phyloP scores from a whole-genome alignment of 495 filamentous ascomycete genomes.

The Penicillium silybi region DNA sequence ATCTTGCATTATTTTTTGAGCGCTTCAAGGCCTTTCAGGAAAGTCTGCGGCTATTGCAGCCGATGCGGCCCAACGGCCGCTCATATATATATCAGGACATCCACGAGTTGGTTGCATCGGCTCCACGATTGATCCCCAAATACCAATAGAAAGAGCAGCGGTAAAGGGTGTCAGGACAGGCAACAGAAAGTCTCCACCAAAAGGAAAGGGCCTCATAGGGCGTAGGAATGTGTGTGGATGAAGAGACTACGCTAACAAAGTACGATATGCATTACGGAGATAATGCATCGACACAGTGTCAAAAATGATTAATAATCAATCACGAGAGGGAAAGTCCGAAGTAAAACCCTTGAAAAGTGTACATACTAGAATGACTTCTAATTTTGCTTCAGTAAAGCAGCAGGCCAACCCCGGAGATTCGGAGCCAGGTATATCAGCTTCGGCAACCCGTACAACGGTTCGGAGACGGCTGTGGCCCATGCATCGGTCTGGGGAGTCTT shows the following conservation, averaged over 20 bases:
- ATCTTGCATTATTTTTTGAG: too few species aligned
- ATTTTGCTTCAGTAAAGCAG: not conserved
- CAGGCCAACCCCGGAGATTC: not conserved
- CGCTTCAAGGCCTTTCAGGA: too few species aligned
- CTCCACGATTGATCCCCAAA: too few species aligned
- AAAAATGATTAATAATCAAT: not conserved
- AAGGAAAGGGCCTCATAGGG: not conserved
- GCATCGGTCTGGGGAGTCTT: not conserved
- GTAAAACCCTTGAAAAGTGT: not conserved
- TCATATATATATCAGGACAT: too few species aligned
- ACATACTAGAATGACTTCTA: not conserved
- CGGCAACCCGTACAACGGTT: not conserved
- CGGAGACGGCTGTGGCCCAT: conserved; percentile 4
- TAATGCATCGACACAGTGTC: not conserved
- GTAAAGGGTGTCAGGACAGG: too few species aligned
- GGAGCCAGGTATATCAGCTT: not conserved
- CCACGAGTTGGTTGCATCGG: too few species aligned
- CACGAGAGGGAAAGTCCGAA: not conserved
- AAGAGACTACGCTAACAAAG: not conserved
- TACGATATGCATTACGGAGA: not conserved
- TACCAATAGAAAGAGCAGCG: not conserved
- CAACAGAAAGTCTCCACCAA: not conserved
- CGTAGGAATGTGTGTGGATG: too few species aligned
- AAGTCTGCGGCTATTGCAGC: too few species aligned
- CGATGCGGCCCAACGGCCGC: too few species aligned